Percentiles rank a stretch among this genome's conserved stretches.
These are phyloP conservation scores for Arxiozyma slooffiae DNA, from an alignment of 1,139 yeast species.

Conservation along the genomic window DNA sequence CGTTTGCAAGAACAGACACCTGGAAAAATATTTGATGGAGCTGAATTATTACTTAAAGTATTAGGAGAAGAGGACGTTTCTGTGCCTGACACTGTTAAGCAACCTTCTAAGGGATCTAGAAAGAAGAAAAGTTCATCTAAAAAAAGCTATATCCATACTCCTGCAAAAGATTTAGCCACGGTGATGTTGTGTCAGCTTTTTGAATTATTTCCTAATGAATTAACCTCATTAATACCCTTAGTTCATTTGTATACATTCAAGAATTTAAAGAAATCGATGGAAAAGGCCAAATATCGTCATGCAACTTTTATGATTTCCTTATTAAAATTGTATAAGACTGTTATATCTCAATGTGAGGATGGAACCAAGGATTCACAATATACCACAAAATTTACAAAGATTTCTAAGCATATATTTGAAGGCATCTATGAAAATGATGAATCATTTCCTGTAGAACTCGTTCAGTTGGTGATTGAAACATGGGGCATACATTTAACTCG, in stretches of 20 bases:
- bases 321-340: conserved; percentile 20
- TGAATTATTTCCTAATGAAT: conserved; percentile 28
- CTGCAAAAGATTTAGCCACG: conserved; percentile 22
- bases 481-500: conserved; percentile 19
- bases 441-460: conserved; percentile 21
- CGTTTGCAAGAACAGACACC: conserved; percentile 13
- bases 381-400: conserved; percentile 19
- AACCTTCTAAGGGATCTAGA: conserved; percentile 12
- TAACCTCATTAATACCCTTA: conserved; percentile 29
- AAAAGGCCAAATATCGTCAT: conserved; percentile 23
- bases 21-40: conserved; percentile 23
- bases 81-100: conserved; percentile 5
- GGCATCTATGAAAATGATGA: conserved; percentile 15
- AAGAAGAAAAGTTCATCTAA: conserved; percentile 14
- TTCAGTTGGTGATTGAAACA: conserved; percentile 19
- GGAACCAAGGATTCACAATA: conserved; percentile 11
- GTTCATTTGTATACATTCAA: conserved; percentile 26
- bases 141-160: conserved; percentile 16
- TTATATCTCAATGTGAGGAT: conserved; percentile 16
- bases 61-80: conserved; percentile 21
- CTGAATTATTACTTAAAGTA: conserved; percentile 20
- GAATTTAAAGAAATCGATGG: conserved; percentile 27
- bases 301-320: conserved; percentile 22
- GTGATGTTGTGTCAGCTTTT: conserved; percentile 22
- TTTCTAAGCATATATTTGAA: conserved; percentile 19